Percentiles rank a stretch among this genome's conserved stretches.
Evolutionary conservation across 2,329 filamentous ascomycete genomes (phyloP).

Genomic region (Penicillium corylophilum): DNA sequence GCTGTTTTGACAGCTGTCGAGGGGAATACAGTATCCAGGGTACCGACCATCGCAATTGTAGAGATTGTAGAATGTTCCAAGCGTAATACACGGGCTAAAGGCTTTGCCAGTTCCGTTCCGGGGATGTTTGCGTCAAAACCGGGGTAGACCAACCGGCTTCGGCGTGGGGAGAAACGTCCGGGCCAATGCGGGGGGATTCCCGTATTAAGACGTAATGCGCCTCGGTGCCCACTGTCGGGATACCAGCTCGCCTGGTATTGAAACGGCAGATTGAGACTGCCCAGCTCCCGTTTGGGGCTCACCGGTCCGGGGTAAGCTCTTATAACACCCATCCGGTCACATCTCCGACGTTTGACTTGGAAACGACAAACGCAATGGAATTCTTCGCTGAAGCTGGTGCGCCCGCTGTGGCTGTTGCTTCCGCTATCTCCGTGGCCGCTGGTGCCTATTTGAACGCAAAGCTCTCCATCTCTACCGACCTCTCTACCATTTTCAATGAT

Average conservation of each 20-base stretch:
- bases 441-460: conserved; percentile 48
- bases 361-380: conserved; percentile 22
- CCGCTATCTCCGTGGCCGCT: conserved; percentile 36
- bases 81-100: background rate
- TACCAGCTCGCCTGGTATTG: background rate
- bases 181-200: conserved; percentile 2
- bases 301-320: background rate
- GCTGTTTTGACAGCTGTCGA: background rate
- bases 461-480: conserved; percentile 41
- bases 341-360: background rate
- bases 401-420: conserved; percentile 34
- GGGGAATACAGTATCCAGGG: background rate
- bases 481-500: conserved; percentile 37
- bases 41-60: background rate
- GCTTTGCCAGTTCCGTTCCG: background rate
- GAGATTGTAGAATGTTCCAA: background rate
- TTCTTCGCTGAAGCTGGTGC: conserved; percentile 27
- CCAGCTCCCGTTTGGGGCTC: conserved; percentile 25
- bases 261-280: conserved; percentile 25
- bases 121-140: background rate
- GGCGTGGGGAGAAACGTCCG: background rate
- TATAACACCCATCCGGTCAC: conserved; percentile 5
- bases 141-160: conserved; percentile 1
- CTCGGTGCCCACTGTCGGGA: background rate
- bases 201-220: background rate